Evolutionary conservation across 805 yeast genomes (phyloP).

Genomic region (Monosporozyma solicola): DNA sequence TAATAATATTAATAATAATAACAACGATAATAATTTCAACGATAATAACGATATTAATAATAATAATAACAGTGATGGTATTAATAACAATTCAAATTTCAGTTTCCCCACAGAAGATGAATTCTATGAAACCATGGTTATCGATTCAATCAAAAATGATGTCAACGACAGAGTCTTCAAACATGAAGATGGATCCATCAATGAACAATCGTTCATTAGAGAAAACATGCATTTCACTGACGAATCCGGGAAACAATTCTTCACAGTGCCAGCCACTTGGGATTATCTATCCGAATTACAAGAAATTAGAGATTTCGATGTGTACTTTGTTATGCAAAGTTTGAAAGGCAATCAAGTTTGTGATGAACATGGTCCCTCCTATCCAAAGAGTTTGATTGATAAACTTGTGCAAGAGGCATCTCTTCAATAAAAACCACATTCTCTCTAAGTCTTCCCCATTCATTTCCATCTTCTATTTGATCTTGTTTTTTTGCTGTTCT

Average conservation of each 20-base stretch:
- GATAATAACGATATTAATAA: not conserved
- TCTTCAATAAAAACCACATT: not conserved
- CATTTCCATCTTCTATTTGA: not conserved
- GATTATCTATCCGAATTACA: conserved; percentile 53
- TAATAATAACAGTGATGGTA: not conserved
- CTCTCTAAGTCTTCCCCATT: not conserved
- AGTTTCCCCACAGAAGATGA: conserved; percentile 26
- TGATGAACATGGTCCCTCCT: conserved; percentile 57
- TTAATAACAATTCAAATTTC: conserved; percentile 9
- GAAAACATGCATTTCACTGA: conserved; percentile 8
- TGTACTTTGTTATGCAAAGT: conserved; percentile 45
- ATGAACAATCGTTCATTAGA: conserved; percentile 1
- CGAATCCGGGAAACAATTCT: conserved; percentile 35
- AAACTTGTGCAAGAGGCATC: conserved; percentile 2
- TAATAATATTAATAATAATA: not conserved
- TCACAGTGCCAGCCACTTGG: conserved; percentile 77
- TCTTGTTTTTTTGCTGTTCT: too few relatives aligned
- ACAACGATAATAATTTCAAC: not conserved
- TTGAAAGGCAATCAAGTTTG: conserved; percentile 64
- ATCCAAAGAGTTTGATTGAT: conserved; percentile 16
- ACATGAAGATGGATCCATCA: conserved; percentile 2
- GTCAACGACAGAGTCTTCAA: not conserved
- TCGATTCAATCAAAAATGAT: conserved; percentile 2
- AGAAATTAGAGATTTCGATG: conserved; percentile 43
- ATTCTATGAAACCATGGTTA: conserved; percentile 18